Percentiles rank a stretch among this genome's conserved stretches.
These are phyloP conservation scores for Aspergillus nanangensis DNA, from an alignment of 495 filamentous ascomycete genomes.

Conservation along the genomic window DNA sequence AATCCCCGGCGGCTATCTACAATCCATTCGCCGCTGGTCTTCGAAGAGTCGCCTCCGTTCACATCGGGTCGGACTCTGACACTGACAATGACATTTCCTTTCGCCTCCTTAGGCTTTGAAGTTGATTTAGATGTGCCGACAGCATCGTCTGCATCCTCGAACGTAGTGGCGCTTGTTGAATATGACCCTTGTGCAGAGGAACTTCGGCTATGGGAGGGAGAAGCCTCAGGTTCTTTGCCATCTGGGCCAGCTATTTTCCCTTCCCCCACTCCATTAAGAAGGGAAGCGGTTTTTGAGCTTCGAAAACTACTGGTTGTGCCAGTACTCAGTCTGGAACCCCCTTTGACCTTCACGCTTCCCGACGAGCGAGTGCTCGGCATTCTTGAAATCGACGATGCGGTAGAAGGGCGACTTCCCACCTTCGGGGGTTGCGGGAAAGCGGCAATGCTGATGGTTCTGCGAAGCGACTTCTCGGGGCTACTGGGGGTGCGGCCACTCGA, in stretches of 20 bases:
- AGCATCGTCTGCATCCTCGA: slow-evolving; percentile 57
- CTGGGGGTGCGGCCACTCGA: slow-evolving; percentile 27
- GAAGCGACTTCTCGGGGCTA: slow-evolving; percentile 60
- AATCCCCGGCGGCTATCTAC: slow-evolving; percentile 81
- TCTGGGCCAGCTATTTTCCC: slow-evolving; percentile 59
- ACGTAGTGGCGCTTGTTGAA: slow-evolving; percentile 83
- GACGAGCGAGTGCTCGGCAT: slow-evolving; percentile 22
- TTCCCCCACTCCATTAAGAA: slow-evolving; percentile 76
- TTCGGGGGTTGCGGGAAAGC: slow-evolving; percentile 89
- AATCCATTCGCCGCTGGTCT: slow-evolving; percentile 81
- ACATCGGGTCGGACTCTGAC: slow-evolving; percentile 91
- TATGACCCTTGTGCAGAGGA: slow-evolving; percentile 88
- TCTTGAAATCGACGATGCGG: slow-evolving; percentile 33
- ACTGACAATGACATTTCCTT: slow-evolving; percentile 75
- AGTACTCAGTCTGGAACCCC: slow-evolving; percentile 35
- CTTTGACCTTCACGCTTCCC: slow-evolving; percentile 26
- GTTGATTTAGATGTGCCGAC: slow-evolving; percentile 28
- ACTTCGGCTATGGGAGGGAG: slow-evolving; percentile 80
- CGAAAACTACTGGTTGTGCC: slow-evolving; percentile 43
- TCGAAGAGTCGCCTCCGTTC: slow-evolving; percentile 51
- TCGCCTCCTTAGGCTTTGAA: slow-evolving; percentile 56
- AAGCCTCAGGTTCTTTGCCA: slow-evolving; percentile 66
- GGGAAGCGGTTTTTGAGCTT: slow-evolving; percentile 58
- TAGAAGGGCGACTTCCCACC: slow-evolving; percentile 44
- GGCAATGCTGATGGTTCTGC: slow-evolving; percentile 85